phyloP scores from a whole-genome alignment of 2,329 filamentous ascomycete species.

The Monilinia laxa region DNA sequence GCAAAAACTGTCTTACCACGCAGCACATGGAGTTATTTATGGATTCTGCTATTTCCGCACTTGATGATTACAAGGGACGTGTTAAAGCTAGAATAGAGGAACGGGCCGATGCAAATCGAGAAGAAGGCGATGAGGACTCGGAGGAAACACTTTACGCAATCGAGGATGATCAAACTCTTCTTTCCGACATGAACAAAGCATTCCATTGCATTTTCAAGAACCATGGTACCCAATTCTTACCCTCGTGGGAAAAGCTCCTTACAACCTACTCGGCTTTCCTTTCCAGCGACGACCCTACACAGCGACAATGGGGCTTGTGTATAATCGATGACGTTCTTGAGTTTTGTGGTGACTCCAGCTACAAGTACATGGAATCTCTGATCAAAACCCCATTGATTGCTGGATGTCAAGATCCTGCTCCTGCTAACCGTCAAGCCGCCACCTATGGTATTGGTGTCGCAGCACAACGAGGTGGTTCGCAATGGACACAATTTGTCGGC shows the following conservation, averaged over 20 bases:
- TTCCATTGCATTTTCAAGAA: slow-evolving; percentile 99
- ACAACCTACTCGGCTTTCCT: slow-evolving; percentile 85
- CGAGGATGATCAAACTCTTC: slow-evolving; percentile 92
- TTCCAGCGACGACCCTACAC: slow-evolving; percentile 76
- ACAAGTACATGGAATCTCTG: slow-evolving; percentile 82
- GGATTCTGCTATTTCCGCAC: slow-evolving; percentile 76
- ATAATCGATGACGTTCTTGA: slow-evolving; percentile 98
- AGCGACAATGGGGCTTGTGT: slow-evolving; percentile 97
- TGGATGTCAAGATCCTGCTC: slow-evolving; percentile 80
- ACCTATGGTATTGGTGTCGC: slow-evolving; percentile 95
- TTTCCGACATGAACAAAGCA: slow-evolving; percentile 99
- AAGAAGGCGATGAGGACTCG: slow-evolving; percentile 86
- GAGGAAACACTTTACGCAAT: slow-evolving; percentile 88
- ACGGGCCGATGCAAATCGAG: slow-evolving; percentile 66
- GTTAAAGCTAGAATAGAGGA: slow-evolving; percentile 84
- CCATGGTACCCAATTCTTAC: slow-evolving; percentile 80
- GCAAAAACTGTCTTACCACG: slow-evolving; percentile 74
- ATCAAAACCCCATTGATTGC: slow-evolving; percentile 75
- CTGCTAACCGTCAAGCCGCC: slow-evolving; percentile 92
- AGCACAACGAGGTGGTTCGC: slow-evolving; percentile 82
- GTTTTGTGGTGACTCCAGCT: slow-evolving; percentile 88
- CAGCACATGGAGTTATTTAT: slow-evolving; percentile 87
- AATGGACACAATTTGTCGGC: slow-evolving; percentile 85
- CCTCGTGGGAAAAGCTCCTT: slow-evolving; percentile 82
- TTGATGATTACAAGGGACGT: slow-evolving; percentile 90